Evolutionary conservation across 2,329 filamentous ascomycete genomes (phyloP).

Genomic region (Fonsecaea multimorphosa): DNA sequence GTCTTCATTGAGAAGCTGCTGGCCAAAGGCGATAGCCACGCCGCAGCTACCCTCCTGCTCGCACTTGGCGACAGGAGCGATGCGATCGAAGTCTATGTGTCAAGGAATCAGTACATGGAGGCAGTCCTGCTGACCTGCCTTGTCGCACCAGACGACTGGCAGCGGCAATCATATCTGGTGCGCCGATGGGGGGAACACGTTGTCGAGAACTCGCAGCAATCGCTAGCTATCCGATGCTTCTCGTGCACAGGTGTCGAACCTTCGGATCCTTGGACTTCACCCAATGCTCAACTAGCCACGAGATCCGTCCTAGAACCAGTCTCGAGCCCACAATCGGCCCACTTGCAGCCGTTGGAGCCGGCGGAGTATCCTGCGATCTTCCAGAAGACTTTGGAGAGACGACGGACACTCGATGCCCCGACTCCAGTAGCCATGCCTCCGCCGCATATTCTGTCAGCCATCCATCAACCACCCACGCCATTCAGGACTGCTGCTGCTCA

Average conservation of each 20-base stretch:
- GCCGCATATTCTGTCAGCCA: slow-evolving; percentile 30
- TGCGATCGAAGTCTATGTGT: slow-evolving; percentile 94
- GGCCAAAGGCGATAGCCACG: slow-evolving; percentile 87
- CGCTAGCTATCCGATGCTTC: slow-evolving; percentile 90
- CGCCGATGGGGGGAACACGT: slow-evolving; percentile 95
- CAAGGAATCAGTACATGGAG: slow-evolving; percentile 89
- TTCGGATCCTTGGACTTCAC: slow-evolving; percentile 85
- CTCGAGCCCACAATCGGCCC: slow-evolving; percentile 39
- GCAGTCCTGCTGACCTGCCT: slow-evolving; percentile 87
- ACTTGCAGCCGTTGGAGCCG: slow-evolving; percentile 57
- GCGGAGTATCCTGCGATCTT: slow-evolving; percentile 34
- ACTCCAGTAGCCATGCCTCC: slow-evolving; percentile 56
- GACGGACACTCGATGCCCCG: slow-evolving; percentile 54
- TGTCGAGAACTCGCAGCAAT: slow-evolving; percentile 82
- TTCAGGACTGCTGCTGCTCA: slow-evolving; percentile 37
- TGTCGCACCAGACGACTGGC: slow-evolving; percentile 84
- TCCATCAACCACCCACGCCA: slow-evolving; percentile 36
- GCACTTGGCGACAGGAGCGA: slow-evolving; percentile 92
- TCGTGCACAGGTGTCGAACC: slow-evolving; percentile 87
- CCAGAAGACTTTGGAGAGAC: slow-evolving; percentile 35
- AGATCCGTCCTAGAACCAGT: slow-evolving; percentile 20
- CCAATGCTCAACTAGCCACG: slow-evolving; percentile 68
- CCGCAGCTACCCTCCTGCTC: slow-evolving; percentile 88
- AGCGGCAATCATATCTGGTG: slow-evolving; percentile 83
- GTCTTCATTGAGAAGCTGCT: slow-evolving; percentile 89